A percentile compares a stretch with the other conserved stretches of the same genome.
Evolutionary conservation across 768 basidiomycete genomes (phyloP).

Genomic region (Collybia sp.): DNA sequence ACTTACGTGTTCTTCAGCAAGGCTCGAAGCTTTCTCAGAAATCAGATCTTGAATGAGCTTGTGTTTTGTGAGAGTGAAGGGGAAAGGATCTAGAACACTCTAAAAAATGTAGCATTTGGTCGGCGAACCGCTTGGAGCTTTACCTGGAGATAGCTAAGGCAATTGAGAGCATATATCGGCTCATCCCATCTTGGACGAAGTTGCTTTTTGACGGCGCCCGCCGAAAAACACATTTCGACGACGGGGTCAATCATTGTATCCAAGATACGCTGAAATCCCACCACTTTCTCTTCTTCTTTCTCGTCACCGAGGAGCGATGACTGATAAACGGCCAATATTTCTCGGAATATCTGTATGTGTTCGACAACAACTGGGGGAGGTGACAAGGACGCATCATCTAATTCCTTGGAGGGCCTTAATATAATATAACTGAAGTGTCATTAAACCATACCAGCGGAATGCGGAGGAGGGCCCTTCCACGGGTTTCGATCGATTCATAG

Average conservation of each 20-base stretch:
- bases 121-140: not conserved
- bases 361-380: slow-evolving; percentile 81
- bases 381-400: slow-evolving; percentile 63
- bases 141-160: slow-evolving; percentile 78
- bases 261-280: slow-evolving; percentile 66
- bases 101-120: slow-evolving; percentile 18
- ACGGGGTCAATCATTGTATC: slow-evolving; percentile 85
- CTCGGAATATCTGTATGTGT: slow-evolving; percentile 77
- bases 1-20: slow-evolving; percentile 85
- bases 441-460: slow-evolving; percentile 44
- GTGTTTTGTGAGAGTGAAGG: slow-evolving; percentile 63
- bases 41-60: slow-evolving; percentile 53
- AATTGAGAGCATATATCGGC: slow-evolving; percentile 83
- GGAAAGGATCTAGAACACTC: slow-evolving; percentile 62
- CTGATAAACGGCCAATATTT: slow-evolving; percentile 86
- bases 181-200: slow-evolving; percentile 69
- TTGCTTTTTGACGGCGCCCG: slow-evolving; percentile 61
- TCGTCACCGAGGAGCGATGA: slow-evolving; percentile 76
- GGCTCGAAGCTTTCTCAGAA: slow-evolving; percentile 50
- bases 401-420: slow-evolving; percentile 38
- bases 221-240: slow-evolving; percentile 65
- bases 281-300: slow-evolving; percentile 31
- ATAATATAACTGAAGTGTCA: slow-evolving; percentile 1
- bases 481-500: slow-evolving; percentile 81
- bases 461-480: slow-evolving; percentile 62